Percentiles rank a stretch among this genome's conserved stretches.
These are phyloP conservation scores for Pouteria campechiana DNA, from an alignment of 179 eudicot species.

Conservation along the genomic window DNA sequence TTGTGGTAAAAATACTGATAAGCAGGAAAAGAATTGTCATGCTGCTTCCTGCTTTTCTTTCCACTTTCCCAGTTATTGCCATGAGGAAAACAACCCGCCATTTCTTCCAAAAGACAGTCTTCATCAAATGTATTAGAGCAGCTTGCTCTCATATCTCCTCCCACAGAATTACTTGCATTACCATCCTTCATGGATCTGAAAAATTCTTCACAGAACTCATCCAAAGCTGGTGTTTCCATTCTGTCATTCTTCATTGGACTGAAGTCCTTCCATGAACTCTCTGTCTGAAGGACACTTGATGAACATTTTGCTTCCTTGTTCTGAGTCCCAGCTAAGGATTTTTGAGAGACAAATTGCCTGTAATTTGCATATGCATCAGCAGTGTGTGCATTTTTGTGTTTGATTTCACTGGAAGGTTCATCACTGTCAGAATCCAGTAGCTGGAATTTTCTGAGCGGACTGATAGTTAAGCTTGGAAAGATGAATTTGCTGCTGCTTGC, in stretches of 20 bases:
- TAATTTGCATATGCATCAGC: conserved; percentile 14
- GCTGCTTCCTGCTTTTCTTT: no score
- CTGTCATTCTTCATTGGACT: conserved; percentile 18
- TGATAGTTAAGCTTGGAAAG: conserved; percentile 36
- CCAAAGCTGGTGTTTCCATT: conserved; percentile 80
- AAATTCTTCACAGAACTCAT: conserved; percentile 65
- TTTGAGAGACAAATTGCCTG: conserved; percentile 7
- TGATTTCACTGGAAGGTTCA: conserved; percentile 23
- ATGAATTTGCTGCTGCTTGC: conserved; percentile 20
- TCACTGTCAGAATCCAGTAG: conserved; percentile 77
- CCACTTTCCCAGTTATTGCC: no score
- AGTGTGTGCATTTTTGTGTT: conserved; percentile 7
- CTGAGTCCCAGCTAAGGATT: conserved; percentile 6
- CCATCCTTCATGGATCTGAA: conserved; percentile 29
- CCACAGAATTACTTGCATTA: no score
- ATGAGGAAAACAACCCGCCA: no score
- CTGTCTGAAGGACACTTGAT: conserved; percentile 13
- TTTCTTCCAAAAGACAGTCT: no score
- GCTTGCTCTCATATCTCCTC: no score
- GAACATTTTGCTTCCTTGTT: conserved; percentile 14
- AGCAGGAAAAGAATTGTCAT: no score
- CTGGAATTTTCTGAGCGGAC: conserved; percentile 83
- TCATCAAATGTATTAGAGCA: no score
- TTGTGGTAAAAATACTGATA: no score
- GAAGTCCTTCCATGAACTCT: conserved; percentile 67